Base-by-base conservation (phyloP, 2,329 filamentous ascomycete genomes). In the Didymosphaeria variabile region DNA sequence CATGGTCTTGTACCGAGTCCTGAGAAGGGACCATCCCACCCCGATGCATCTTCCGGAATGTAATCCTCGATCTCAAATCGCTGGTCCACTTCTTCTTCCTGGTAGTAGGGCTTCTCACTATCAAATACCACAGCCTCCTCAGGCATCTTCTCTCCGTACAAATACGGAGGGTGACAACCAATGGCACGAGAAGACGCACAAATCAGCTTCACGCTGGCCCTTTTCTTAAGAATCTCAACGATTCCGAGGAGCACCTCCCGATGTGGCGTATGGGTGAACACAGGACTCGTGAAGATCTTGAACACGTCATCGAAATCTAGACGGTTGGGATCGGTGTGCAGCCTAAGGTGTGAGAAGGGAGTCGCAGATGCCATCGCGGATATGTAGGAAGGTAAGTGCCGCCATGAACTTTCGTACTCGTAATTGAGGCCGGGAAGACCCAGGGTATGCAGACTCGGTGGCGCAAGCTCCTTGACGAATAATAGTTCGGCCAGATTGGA, bases 281-380 rank as follows among this genome's bases (percentile, higher is more conserved):
- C 31, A 13, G 31, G n/a, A 4, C n/a, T n/a, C 13, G 19, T 15
- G 19, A 40, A 29, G 10, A 19, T 38, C 19, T 23, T 17, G 12
- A 12, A 40, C 4, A 57, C n/a, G 21, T n/a, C n/a, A 7, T 38
- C 21, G 32, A 46, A 17, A 26, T 42, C 13, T 17, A 9, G 15
- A 12, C 7, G n/a, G 32, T 3, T 8, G 19, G 46, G 46, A 1
- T 32, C 42, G 34, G 46, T 44, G 46, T 58, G 36, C 17, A 58
- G 26, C 19, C 23, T 26, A 2, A 58, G 47, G 36, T 52, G 46
- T 5, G 36, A 10, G 26, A 52, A 45, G 5, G 36, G 6, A 17
- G 55, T 58, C 17, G 34, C 26, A 15, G 55, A 44, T 31, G 55
- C 46, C 6, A 58, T 45, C 4, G 46, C 55, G 36, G 45, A 31